Evolutionary conservation across 106 monocot species (phyloP).

Genomic region (Phalaenopsis equestris): DNA sequence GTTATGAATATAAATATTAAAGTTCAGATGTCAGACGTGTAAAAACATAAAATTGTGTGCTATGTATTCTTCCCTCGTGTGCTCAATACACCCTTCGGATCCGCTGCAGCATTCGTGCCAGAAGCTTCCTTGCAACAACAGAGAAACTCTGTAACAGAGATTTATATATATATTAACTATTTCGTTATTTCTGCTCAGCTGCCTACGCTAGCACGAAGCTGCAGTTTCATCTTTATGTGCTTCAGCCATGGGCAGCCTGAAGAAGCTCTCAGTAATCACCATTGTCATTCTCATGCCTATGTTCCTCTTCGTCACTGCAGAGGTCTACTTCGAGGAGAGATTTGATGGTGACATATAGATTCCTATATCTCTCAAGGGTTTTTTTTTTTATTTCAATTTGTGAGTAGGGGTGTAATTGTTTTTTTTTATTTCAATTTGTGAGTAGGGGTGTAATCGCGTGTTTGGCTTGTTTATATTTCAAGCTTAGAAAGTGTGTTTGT

Average conservation of each 20-base stretch:
- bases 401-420: neutral
- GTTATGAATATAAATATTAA: too few species aligned
- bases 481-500: too few species aligned
- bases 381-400: neutral
- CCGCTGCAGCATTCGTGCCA: neutral
- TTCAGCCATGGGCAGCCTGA: neutral
- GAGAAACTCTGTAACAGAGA: neutral
- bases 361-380: neutral
- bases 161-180: neutral
- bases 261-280: neutral
- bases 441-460: too few species aligned
- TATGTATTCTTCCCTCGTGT: too few species aligned
- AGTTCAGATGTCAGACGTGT: too few species aligned
- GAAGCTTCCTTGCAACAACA: neutral
- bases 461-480: too few species aligned
- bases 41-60: too few species aligned
- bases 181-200: neutral
- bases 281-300: neutral
- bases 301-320: constrained; percentile 4
- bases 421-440: neutral
- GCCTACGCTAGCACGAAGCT: neutral
- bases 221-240: neutral
- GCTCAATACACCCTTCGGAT: neutral
- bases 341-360: constrained; percentile 15
- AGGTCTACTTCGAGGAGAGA: constrained; percentile 28